phyloP scores from a whole-genome alignment of 345 rosid species.

The Hirschfeldia incana region DNA sequence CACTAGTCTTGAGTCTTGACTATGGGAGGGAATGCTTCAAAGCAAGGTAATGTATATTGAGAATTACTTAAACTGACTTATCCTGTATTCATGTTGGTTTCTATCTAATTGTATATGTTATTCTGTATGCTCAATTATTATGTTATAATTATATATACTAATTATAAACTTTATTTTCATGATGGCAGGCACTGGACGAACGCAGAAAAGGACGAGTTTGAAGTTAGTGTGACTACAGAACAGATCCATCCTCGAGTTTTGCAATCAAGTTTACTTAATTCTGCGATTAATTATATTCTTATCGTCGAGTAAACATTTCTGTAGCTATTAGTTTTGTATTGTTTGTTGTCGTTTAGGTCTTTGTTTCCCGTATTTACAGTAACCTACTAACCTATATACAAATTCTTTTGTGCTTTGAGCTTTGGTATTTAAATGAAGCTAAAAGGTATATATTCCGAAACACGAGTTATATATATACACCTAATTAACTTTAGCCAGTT shows the following conservation, averaged over 20 bases:
- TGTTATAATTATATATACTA: background rate
- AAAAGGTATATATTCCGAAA: background rate
- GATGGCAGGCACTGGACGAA: constrained; percentile 74
- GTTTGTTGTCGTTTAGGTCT: constrained; percentile 24
- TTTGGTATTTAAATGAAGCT: background rate
- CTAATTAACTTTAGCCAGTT: constrained; percentile 20
- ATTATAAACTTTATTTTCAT: background rate
- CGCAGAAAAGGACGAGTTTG: constrained; percentile 69
- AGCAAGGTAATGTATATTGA: constrained; percentile 55
- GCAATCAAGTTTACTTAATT: constrained; percentile 6
- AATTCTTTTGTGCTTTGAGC: background rate
- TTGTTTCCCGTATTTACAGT: constrained; percentile 2
- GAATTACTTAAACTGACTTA: background rate
- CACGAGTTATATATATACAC: background rate
- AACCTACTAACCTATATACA: background rate
- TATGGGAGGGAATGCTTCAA: constrained; percentile 72
- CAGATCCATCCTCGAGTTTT: constrained; percentile 37
- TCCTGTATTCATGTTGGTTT: background rate
- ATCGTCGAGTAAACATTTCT: constrained; percentile 23
- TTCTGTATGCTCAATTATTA: background rate
- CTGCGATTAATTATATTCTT: constrained; percentile 4
- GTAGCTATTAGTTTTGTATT: constrained; percentile 17
- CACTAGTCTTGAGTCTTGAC: constrained; percentile 50
- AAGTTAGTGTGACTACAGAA: constrained; percentile 12
- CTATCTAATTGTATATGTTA: background rate